Percentiles rank a stretch among this genome's conserved stretches.
phyloP scores from a whole-genome alignment of 1,284 basidiomycete species.

The Boletus hoseneyae region DNA sequence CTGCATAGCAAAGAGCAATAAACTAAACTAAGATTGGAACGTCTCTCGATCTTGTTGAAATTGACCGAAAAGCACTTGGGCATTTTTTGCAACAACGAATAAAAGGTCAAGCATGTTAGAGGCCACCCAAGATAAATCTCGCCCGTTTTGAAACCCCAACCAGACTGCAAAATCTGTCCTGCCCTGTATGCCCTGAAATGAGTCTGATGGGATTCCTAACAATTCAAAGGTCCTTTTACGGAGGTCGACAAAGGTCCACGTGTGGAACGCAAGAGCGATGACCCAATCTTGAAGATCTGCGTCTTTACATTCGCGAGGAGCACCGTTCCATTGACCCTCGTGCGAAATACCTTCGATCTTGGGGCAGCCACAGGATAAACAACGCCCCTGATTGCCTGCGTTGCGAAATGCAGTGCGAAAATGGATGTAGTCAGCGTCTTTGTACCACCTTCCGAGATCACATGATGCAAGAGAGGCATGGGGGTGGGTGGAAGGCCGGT shows the following conservation, averaged over 20 bases:
- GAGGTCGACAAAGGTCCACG: neutral
- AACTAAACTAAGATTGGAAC: too few relatives aligned
- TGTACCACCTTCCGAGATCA: too few relatives aligned
- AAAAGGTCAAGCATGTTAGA: neutral
- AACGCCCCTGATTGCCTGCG: slow-evolving; percentile 37
- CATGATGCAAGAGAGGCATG: too few relatives aligned
- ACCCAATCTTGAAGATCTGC: neutral
- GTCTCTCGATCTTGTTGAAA: too few relatives aligned
- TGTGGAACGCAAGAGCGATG: neutral
- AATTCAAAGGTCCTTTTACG: neutral
- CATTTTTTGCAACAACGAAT: neutral
- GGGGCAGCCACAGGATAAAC: neutral
- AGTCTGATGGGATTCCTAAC: neutral
- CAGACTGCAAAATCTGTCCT: too few relatives aligned
- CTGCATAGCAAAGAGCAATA: too few relatives aligned
- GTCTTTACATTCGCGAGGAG: neutral
- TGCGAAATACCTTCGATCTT: neutral
- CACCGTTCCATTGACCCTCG: neutral
- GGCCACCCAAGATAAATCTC: neutral
- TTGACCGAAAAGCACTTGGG: too few relatives aligned
- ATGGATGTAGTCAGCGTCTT: slow-evolving; percentile 28
- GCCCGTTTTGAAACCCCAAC: too few relatives aligned
- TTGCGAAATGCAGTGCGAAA: too few relatives aligned
- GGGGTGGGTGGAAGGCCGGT: too few relatives aligned
- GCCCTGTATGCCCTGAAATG: neutral